A percentile compares a stretch with the other conserved stretches of the same genome.
phyloP scores from a whole-genome alignment of 2,329 filamentous ascomycete genomes.

The Sclerotinia borealis region DNA sequence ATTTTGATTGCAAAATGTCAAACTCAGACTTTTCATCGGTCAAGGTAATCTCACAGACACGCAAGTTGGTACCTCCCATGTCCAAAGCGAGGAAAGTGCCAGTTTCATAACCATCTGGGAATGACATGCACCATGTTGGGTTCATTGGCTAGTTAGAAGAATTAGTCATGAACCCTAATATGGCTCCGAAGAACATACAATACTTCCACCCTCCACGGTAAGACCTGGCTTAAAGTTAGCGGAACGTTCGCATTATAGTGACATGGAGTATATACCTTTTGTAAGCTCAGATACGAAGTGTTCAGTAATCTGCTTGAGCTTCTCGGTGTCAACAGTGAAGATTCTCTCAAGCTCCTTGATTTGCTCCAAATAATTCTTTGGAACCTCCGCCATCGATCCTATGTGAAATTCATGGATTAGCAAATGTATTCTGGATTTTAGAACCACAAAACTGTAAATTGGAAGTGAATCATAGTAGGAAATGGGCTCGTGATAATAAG shows the following conservation, averaged over 20 bases:
- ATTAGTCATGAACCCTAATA: conserved; percentile 14
- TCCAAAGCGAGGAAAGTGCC: conserved; percentile 87
- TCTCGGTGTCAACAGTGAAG: conserved; percentile 71
- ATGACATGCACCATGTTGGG: conserved; percentile 90
- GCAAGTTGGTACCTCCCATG: conserved; percentile 93
- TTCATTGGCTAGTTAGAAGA: conserved; percentile 78
- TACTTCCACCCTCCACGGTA: conserved; percentile 81
- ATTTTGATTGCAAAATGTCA: conserved; percentile 94
- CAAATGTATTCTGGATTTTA: neutral
- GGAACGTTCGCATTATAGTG: neutral
- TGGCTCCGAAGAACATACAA: conserved; percentile 55
- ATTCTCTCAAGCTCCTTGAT: conserved; percentile 78
- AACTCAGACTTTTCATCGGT: conserved; percentile 85
- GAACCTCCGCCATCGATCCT: conserved; percentile 90
- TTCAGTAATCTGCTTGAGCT: conserved; percentile 82
- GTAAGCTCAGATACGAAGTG: conserved; percentile 86
- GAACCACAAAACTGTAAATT: conserved; percentile 1
- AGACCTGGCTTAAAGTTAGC: conserved; percentile 51
- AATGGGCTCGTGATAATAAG: neutral
- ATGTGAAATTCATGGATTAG: conserved; percentile 18
- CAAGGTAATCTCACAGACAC: conserved; percentile 88
- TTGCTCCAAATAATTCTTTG: conserved; percentile 73
- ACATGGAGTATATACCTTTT: conserved; percentile 54
- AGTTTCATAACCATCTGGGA: conserved; percentile 79
- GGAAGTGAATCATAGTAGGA: neutral